phyloP scores from a whole-genome alignment of 148 eudicot species.

The Cornus suecica region DNA sequence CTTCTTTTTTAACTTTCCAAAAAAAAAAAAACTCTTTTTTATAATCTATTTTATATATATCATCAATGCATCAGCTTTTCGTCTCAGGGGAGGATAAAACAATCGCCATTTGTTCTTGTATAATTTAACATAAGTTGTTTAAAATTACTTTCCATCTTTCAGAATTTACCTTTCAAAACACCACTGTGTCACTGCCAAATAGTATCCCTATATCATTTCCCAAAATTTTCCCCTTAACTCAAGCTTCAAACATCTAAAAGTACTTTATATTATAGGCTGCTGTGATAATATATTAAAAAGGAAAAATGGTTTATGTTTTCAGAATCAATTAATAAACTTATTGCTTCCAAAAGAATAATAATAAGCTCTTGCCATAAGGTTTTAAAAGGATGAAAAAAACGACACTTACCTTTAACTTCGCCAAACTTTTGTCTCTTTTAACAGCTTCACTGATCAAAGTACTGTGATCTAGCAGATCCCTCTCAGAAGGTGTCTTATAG shows the following conservation, averaged over 20 bases:
- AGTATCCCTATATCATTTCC: too few species aligned
- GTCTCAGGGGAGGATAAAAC: too few species aligned
- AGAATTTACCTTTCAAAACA: too few species aligned
- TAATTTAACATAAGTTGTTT: too few species aligned
- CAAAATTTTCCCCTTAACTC: too few species aligned
- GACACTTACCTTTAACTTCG: conserved; percentile 59
- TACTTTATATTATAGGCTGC: not conserved
- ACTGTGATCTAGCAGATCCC: conserved; percentile 58
- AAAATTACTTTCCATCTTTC: too few species aligned
- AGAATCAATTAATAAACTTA: not conserved
- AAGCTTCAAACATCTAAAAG: not conserved
- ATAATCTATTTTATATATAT: too few species aligned
- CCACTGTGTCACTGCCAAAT: too few species aligned
- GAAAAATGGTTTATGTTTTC: not conserved
- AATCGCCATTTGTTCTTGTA: not conserved
- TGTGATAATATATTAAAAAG: not conserved
- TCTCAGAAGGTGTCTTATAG: conserved; percentile 57
- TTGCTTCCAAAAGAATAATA: not conserved
- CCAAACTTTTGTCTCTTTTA: conserved; percentile 52
- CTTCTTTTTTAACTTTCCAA: too few species aligned
- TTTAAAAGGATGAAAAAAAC: not conserved
- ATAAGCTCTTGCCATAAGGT: not conserved
- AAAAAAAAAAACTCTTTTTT: too few species aligned
- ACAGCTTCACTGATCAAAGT: conserved; percentile 54
- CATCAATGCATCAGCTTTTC: too few species aligned